A percentile compares a stretch with the other conserved stretches of the same genome.
These are phyloP conservation scores for Cyclotella distinguenda DNA, from an alignment of 108 stramenopile species.

Conservation along the genomic window DNA sequence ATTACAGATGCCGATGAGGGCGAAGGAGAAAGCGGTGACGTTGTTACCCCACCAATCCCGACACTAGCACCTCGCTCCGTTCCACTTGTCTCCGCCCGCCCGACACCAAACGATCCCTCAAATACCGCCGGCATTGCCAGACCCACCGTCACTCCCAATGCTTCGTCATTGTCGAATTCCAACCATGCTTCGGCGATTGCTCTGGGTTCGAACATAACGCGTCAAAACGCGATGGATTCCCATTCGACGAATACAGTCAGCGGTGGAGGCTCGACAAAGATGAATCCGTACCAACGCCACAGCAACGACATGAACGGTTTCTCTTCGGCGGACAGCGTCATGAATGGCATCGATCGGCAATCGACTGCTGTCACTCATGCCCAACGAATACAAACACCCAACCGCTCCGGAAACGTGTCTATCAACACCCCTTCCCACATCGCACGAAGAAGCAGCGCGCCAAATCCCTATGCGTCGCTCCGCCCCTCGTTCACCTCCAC, in stretches of 20 bases:
- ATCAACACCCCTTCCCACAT: not conserved
- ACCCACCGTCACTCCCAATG: too few species aligned
- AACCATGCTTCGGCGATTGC: not conserved
- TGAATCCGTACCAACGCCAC: conserved; percentile 10
- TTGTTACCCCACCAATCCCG: conserved; percentile 9
- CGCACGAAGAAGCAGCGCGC: not conserved
- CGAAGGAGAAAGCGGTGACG: conserved; percentile 48
- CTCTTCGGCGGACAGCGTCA: not conserved
- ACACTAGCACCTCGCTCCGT: not conserved
- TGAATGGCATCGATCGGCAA: not conserved
- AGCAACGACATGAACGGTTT: not conserved
- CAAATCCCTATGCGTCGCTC: conserved; percentile 38
- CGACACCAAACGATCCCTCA: conserved; percentile 18
- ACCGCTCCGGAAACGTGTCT: not conserved
- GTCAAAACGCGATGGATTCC: conserved; percentile 20
- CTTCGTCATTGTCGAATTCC: too few species aligned
- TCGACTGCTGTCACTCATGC: not conserved
- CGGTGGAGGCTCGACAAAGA: conserved; percentile 6
- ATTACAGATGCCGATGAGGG: conserved; percentile 39
- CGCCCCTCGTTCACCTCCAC: conserved; percentile 9
- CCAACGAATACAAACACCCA: not conserved
- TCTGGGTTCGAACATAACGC: not conserved
- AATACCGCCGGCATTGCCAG: not conserved
- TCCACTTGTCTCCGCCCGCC: conserved; percentile 12
- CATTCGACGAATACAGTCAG: not conserved